Base-by-base conservation (phyloP, 2,329 filamentous ascomycete species). In the Gremmenia infestans region DNA sequence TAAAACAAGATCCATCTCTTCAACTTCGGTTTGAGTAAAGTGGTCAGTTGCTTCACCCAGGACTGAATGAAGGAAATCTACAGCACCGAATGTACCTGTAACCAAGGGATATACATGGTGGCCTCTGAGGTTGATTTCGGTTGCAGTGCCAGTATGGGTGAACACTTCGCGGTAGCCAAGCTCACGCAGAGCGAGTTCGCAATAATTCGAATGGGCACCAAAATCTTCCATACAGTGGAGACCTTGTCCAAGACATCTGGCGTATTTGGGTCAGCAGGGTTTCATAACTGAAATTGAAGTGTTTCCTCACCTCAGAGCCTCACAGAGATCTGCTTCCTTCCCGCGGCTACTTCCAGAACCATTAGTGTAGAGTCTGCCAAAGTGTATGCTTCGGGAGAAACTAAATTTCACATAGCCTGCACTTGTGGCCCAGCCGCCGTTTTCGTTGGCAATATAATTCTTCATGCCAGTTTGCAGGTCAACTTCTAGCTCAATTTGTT, bases 401-500 rank as follows among this genome's bases (percentile, higher is more conserved):
- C 88, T 91, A 72, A 83, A 89, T 63, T 86, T 85, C 57, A 96
- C 79, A 67, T 93, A 97, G 40, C 89, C 92, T 7, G 89, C 78
- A 60, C 91, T 96, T 19, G 94, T 99, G 1, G 92, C 90, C 89
- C 92, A 97, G 42, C 83, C 81, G 4, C 91, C 90, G 14, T 75
- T 77, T 71, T 97, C 93, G 67, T 97, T 97, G 58, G 93, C 86
- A 63, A 99, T 97, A 72, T 99, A 99, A 71, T 97, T 97, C 74
- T 97, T 99, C 93, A 99, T 96, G n/a, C 92, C 92, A 1, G 89
- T 94, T 5, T 81, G 75, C 36, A 75, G 74, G 66, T 94, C 89
- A 55, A 94, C 81, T 57, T 89, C 84, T 19, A 89, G 82, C 68
- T 94, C 89, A 42, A 81, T 72, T 4, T 81, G 80, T 57, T 83